Evolutionary conservation across 2,329 filamentous ascomycete species (phyloP).

Genomic region (Diaporthe destruens): DNA sequence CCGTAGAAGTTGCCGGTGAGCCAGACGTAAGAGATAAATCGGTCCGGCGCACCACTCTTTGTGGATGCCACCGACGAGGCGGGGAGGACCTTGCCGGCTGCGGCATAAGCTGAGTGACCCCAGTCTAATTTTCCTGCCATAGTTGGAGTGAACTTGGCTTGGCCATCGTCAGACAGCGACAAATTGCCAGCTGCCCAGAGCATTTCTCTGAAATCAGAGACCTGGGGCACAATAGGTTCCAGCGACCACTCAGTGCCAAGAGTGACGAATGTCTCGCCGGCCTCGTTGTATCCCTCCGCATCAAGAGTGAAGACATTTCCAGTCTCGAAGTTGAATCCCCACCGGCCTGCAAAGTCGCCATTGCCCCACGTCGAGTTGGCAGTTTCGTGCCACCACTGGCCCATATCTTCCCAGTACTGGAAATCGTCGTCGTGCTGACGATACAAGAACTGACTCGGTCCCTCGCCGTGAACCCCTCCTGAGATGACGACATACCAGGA

Average conservation of each 20-base stretch:
- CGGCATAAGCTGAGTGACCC: constrained; percentile 57
- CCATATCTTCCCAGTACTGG: constrained; percentile 48
- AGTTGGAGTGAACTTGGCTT: constrained; percentile 53
- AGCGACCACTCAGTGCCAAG: constrained; percentile 58
- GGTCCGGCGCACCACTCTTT: constrained; percentile 55
- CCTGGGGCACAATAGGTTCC: constrained; percentile 52
- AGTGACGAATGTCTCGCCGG: constrained; percentile 56
- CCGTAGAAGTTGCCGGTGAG: constrained; percentile 58
- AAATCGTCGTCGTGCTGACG: constrained; percentile 53
- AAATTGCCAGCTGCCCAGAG: constrained; percentile 56
- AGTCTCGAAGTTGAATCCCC: constrained; percentile 61
- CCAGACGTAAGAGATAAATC: constrained; percentile 58
- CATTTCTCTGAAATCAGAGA: constrained; percentile 56
- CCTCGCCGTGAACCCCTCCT: constrained; percentile 54
- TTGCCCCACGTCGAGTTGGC: constrained; percentile 53
- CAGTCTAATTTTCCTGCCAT: constrained; percentile 58
- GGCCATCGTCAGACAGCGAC: constrained; percentile 44
- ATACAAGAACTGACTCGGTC: constrained; percentile 56
- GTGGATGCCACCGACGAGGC: constrained; percentile 53
- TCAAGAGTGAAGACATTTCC: constrained; percentile 57
- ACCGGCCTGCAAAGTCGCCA: constrained; percentile 53
- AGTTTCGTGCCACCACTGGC: constrained; percentile 57
- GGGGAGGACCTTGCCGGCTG: constrained; percentile 56
- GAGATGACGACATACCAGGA: constrained; percentile 56
- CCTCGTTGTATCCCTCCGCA: constrained; percentile 53